phyloP scores from a whole-genome alignment of 345 rosid species.

The Eucalyptus pauciflora region DNA sequence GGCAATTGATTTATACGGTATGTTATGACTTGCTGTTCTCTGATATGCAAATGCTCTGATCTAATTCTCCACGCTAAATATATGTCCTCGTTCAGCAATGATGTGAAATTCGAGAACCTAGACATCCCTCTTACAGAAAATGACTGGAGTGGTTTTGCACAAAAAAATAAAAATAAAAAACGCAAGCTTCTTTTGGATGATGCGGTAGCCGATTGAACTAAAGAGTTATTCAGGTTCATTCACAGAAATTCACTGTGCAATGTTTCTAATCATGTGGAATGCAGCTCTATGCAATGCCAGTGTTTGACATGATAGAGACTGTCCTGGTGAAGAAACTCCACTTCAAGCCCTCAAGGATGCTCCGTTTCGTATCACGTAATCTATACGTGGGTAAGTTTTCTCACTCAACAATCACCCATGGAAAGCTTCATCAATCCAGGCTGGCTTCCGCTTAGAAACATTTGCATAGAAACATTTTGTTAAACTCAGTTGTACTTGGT shows the following conservation, averaged over 20 bases:
- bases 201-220: not conserved
- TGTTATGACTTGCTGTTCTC: not conserved
- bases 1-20: not conserved
- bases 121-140: not conserved
- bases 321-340: slow-evolving; percentile 38
- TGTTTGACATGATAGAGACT: slow-evolving; percentile 61
- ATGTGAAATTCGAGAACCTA: not conserved
- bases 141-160: not conserved
- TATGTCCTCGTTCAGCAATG: not conserved
- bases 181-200: not conserved
- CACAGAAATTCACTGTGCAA: not conserved
- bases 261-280: not conserved
- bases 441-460: not conserved
- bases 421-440: not conserved
- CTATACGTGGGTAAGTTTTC: slow-evolving; percentile 34
- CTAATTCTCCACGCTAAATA: not conserved
- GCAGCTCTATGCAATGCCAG: slow-evolving; percentile 59
- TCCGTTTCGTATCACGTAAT: slow-evolving; percentile 35
- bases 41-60: not conserved
- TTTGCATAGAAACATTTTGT: not conserved
- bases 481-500: not conserved
- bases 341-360: slow-evolving; percentile 19
- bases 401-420: not conserved
- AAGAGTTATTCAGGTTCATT: not conserved
- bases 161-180: not conserved